Percentiles rank a stretch among this genome's conserved stretches.
These are phyloP conservation scores for Xylariaceae sp. DNA, from an alignment of 2,329 filamentous ascomycete species.

Conservation along the genomic window DNA sequence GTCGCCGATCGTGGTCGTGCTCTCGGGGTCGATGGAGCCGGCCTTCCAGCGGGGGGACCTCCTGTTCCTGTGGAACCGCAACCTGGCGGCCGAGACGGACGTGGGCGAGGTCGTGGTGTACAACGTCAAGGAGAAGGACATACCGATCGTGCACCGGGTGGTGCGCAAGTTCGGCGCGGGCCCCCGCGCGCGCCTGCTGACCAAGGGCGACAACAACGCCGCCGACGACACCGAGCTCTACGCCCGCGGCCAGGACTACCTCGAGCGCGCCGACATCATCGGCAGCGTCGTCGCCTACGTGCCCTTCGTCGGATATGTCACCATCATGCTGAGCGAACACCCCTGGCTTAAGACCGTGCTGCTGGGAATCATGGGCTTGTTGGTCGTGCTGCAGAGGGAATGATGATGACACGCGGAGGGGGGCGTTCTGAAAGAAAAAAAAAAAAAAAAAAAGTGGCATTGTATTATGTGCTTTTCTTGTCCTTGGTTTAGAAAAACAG, in stretches of 20 bases:
- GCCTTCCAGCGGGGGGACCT: constrained; percentile 80
- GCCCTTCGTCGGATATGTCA: constrained; percentile 95
- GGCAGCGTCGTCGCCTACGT: constrained; percentile 91
- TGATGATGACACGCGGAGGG: constrained; percentile 42
- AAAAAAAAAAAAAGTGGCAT: too few relatives aligned
- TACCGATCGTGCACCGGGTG: constrained; percentile 94
- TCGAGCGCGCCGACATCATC: constrained; percentile 87
- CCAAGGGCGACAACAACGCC: constrained; percentile 96
- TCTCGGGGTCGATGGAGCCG: constrained; percentile 83
- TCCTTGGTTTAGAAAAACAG: too few relatives aligned
- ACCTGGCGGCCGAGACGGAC: constrained; percentile 56
- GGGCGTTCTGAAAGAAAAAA: constrained; percentile 5
- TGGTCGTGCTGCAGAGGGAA: constrained; percentile 91
- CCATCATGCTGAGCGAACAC: constrained; percentile 91
- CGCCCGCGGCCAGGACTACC: constrained; percentile 81
- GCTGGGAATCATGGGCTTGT: constrained; percentile 90
- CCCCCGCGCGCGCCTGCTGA: constrained; percentile 74
- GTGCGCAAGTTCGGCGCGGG: constrained; percentile 72
- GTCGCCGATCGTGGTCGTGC: constrained; percentile 80
- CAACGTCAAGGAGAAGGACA: constrained; percentile 90
- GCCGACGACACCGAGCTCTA: constrained; percentile 92
- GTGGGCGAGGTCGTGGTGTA: constrained; percentile 65
- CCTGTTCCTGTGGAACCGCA: constrained; percentile 76
- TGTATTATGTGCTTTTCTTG: too few relatives aligned
- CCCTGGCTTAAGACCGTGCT: constrained; percentile 97